Base-by-base conservation (phyloP, 345 rosid genomes). In the Hevea brasiliensis region DNA sequence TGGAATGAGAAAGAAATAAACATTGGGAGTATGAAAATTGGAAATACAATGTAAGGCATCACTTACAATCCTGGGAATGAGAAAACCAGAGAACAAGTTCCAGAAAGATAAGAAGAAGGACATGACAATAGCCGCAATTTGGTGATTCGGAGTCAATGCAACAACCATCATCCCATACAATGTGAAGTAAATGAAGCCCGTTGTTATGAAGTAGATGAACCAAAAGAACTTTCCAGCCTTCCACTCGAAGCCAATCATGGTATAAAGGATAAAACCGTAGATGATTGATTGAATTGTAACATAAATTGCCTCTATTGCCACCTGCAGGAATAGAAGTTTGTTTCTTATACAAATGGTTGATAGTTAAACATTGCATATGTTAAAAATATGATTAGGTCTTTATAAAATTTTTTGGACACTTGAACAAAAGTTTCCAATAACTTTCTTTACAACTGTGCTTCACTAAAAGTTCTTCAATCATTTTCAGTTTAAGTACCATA, bases 81-180 rank as follows among this genome's bases (percentile, higher is more conserved):
- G 83, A 69, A 91, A 93, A 64, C 97, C 97, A 4, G 94, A 83
- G 84, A 93, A 93, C 79, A 93, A 84, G 84, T 91, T 93, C 98
- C 98, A 90, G 40, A 91, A 83, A 70, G 90, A 81, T 53, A 90
- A 77, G 90, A 90, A 91, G 92, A 93, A 93, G 29, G 91, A 80
- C 97, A 87, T 86, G 75, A 65, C 75, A 70, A 93, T 84, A 56
- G 94, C 87, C 0, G 90, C 92, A 35, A 91, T 76, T 81, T 93
- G 91, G 50, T 78, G 86, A 80, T 84, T 84, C 1, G 97, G 94
- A 67, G 94, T 91, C 72, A 93, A 67, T 17, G 97, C 94, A 7
- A 87, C 86, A 71, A 85, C 59, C 96, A 91, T 93, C 96, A 93
- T 87, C 21, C 96, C 94, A 29, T 86, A 93, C 40, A 93, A 7